Conservation (phyloP, 768 basidiomycete species). For the Terana coerulea region DNA sequence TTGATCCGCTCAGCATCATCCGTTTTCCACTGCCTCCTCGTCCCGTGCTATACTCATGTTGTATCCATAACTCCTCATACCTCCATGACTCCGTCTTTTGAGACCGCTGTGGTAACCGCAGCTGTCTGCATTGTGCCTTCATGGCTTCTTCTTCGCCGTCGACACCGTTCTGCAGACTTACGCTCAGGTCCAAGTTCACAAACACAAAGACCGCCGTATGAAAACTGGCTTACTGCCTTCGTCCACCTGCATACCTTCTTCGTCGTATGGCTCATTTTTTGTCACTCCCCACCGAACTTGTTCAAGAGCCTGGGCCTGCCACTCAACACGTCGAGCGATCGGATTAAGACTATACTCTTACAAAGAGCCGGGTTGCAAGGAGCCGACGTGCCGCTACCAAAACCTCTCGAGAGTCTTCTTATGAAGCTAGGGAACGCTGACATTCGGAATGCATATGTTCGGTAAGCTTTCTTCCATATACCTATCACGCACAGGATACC, state of each 20-base stretch:
- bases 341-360: slow-evolving; percentile 44
- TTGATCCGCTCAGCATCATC: too few relatives aligned
- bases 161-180: too few relatives aligned
- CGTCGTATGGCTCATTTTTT: slow-evolving; percentile 41
- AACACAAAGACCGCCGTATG: slow-evolving; percentile 19
- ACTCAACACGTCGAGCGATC: slow-evolving; percentile 49
- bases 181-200: too few relatives aligned
- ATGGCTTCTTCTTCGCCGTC: too few relatives aligned
- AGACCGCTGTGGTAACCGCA: too few relatives aligned
- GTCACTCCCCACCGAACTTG: slow-evolving; percentile 55
- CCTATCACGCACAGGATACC: background rate
- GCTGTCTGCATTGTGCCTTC: too few relatives aligned
- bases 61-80: too few relatives aligned
- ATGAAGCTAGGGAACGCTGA: slow-evolving; percentile 55
- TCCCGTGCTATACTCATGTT: too few relatives aligned
- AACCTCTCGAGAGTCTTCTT: slow-evolving; percentile 48
- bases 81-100: too few relatives aligned
- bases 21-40: too few relatives aligned
- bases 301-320: slow-evolving; percentile 55
- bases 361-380: slow-evolving; percentile 32
- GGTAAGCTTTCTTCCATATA: slow-evolving; percentile 34
- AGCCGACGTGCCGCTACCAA: slow-evolving; percentile 32
- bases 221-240: slow-evolving; percentile 30
- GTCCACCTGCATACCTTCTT: slow-evolving; percentile 50
- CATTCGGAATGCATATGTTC: slow-evolving; percentile 52